Conservation (phyloP, 176 grass and related monocot genomes). For the Zoysia pacifica region DNA sequence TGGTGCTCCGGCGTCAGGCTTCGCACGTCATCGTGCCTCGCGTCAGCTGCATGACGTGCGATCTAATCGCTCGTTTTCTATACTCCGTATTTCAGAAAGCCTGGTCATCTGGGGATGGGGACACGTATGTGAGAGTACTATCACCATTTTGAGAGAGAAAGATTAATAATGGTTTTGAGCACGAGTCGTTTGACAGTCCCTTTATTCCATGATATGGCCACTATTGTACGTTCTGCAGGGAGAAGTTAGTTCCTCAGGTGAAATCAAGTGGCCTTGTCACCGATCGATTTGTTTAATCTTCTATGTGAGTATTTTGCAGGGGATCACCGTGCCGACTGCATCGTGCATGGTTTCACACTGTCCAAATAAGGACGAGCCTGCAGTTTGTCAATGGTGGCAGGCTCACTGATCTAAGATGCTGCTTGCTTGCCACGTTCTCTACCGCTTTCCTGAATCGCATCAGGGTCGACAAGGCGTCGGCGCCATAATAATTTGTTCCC, state of each 20-base stretch:
- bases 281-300: neutral
- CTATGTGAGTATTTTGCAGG: neutral
- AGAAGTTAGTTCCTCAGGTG: neutral
- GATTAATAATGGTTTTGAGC: too few species aligned
- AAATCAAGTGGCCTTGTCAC: neutral
- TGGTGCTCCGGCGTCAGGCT: too few species aligned
- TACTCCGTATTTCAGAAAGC: too few species aligned
- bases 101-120: too few species aligned
- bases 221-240: neutral
- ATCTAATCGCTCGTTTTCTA: too few species aligned
- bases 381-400: neutral
- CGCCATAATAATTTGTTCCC: neutral
- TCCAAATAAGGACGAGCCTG: neutral
- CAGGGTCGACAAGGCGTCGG: neutral
- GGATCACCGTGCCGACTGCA: neutral
- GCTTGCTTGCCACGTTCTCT: neutral
- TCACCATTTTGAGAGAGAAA: too few species aligned
- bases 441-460: neutral
- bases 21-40: too few species aligned
- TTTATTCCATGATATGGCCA: neutral
- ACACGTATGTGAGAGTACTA: too few species aligned
- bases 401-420: neutral
- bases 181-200: neutral
- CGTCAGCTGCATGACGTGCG: too few species aligned
- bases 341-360: neutral